Evolutionary conservation across 345 rosid species (phyloP).

Genomic region (Salix caprea): DNA sequence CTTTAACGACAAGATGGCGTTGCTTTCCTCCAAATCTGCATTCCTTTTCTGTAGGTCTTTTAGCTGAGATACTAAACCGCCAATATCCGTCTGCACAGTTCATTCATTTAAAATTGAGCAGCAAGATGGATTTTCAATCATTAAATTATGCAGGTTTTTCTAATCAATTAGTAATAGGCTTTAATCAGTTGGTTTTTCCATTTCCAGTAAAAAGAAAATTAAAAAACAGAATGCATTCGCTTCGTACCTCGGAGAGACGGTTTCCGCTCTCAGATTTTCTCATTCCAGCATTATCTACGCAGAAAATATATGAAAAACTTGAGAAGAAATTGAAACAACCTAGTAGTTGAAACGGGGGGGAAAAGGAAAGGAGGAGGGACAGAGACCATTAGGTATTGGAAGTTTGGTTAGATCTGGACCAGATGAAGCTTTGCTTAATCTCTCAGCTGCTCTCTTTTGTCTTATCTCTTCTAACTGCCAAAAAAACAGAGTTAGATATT

Average conservation of each 20-base stretch:
- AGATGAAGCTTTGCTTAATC: constrained; percentile 66
- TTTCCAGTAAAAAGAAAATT: background rate
- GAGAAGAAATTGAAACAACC: background rate
- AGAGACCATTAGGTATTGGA: constrained; percentile 52
- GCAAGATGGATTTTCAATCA: background rate
- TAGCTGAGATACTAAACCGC: constrained; percentile 81
- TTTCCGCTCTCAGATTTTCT: constrained; percentile 77
- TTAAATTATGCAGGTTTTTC: background rate
- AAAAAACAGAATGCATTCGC: background rate
- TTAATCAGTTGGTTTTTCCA: background rate
- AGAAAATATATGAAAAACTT: background rate
- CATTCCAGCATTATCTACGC: constrained; percentile 54
- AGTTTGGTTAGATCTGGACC: constrained; percentile 73
- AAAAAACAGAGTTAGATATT: background rate
- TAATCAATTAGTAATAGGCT: background rate
- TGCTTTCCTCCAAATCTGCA: constrained; percentile 65
- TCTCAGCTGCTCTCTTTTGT: constrained; percentile 88
- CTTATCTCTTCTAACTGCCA: constrained; percentile 87
- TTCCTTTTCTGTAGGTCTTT: constrained; percentile 68
- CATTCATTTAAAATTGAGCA: constrained; percentile 3
- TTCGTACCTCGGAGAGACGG: constrained; percentile 68
- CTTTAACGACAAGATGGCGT: constrained; percentile 46
- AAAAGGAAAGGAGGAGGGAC: background rate
- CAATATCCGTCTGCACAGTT: constrained; percentile 66
- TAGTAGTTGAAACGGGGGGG: background rate